A percentile compares a stretch with the other conserved stretches of the same genome.
Conservation (phyloP, 805 yeast species). For the Tetrapisispora phaffii region DNA sequence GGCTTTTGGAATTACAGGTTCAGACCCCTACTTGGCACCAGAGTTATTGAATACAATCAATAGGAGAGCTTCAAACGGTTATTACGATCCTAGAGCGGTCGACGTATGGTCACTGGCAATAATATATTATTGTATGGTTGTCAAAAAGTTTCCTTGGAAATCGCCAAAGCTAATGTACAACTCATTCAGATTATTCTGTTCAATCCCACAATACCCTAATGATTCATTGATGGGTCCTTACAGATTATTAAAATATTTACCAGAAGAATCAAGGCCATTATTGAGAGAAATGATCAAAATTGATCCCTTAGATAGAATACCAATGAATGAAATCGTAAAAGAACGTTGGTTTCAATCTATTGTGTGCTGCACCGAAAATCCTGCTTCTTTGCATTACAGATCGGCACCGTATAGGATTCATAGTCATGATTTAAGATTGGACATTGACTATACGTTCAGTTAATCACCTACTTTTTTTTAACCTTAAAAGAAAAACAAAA, state of each 20-base stretch:
- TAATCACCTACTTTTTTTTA: not conserved
- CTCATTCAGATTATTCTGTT: conserved; percentile 60
- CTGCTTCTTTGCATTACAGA: conserved; percentile 5
- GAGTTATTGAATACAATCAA: conserved; percentile 49
- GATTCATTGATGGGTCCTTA: conserved; percentile 57
- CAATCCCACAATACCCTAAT: conserved; percentile 31
- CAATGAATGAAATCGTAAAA: conserved; percentile 44
- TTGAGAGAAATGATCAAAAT: conserved; percentile 57
- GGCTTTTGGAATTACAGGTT: conserved; percentile 85
- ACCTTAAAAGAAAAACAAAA: too few relatives aligned
- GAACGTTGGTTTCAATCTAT: conserved; percentile 54
- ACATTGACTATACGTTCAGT: not conserved
- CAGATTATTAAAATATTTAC: conserved; percentile 60
- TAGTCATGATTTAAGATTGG: conserved; percentile 42
- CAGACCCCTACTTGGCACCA: conserved; percentile 93
- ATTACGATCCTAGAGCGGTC: conserved; percentile 76
- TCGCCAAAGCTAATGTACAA: conserved; percentile 72
- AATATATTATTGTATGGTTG: conserved; percentile 80
- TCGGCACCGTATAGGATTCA: conserved; percentile 27
- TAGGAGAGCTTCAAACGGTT: not conserved
- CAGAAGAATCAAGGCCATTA: conserved; percentile 51
- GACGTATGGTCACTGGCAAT: conserved; percentile 94
- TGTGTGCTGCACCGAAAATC: conserved; percentile 38
- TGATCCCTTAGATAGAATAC: conserved; percentile 47
- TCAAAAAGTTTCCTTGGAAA: conserved; percentile 91